Evolutionary conservation across 2,329 filamentous ascomycete genomes (phyloP), one percentile per base, ranked within the genome.

Genomic region (Neonectria hederae): DNA sequence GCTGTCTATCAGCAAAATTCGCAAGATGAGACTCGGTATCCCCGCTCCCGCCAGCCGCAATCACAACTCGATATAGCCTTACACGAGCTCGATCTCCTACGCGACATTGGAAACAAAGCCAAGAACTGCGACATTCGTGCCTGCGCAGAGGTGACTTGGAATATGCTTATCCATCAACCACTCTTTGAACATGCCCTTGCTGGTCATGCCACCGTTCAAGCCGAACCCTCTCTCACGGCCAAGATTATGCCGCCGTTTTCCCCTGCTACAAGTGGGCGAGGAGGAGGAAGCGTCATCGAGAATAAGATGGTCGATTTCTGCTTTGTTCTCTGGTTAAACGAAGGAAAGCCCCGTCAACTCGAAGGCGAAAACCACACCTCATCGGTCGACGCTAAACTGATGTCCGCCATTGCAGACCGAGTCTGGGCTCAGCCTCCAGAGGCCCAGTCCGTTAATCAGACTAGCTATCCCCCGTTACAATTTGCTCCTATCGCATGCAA

Each of bases 371-470:
- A 13, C n/a, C 10, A 26, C 3, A 14, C 22, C 2, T 32, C 38
- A 21, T 19, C 53, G 9, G 24, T n/a, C 26, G 54, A 56, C 11
- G 28, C 28, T 9, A 56, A 19, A 24, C 54, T 56, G 3, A 56
- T 56, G 2, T 56, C 54, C 9, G 54, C 54, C 5, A 56, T 56
- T 46, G 54, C 54, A 22, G 40, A 56, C 8, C 7, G 17, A 17
- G 54, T 56, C 38, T 56, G 54, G 54, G 13, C 54, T 21, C 54
- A 56, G 21, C 40, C 54, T 7, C 22, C 54, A 2, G 54, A 45
- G 7, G 40, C 54, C 17, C 54, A 56, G n/a, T 56, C 54, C 24
- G 40, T 56, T 19, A 56, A 56, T 32, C 54, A 56, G 54, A 56
- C 54, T 1, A n/a, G 40, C 24, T 56, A 56, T 35, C 54, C 54